A percentile compares a stretch with the other conserved stretches of the same genome.
Evolutionary conservation across 495 filamentous ascomycete genomes (phyloP).

Genomic region (Aspergillus sclerotioniger): DNA sequence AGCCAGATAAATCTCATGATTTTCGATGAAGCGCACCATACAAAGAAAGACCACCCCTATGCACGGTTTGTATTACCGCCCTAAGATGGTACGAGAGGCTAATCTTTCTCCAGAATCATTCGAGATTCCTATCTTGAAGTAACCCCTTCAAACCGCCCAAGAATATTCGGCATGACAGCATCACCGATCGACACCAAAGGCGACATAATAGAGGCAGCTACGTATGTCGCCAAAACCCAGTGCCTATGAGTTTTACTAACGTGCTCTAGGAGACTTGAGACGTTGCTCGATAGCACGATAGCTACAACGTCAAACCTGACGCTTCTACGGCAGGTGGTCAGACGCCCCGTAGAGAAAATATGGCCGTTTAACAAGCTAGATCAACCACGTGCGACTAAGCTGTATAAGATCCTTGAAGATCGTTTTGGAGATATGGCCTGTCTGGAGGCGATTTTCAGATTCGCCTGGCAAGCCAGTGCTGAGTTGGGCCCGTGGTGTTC

Average conservation of each 20-base stretch:
- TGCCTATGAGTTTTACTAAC: slow-evolving; percentile 10
- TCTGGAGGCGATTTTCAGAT: slow-evolving; percentile 59
- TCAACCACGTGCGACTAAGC: slow-evolving; percentile 57
- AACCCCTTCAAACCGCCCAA: slow-evolving; percentile 54
- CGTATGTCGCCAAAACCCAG: slow-evolving; percentile 30
- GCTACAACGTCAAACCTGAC: slow-evolving; percentile 71
- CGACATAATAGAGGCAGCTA: slow-evolving; percentile 66
- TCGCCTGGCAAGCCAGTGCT: slow-evolving; percentile 55
- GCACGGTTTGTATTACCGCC: slow-evolving; percentile 51
- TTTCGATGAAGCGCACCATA: slow-evolving; percentile 96
- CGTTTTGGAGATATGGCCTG: slow-evolving; percentile 55
- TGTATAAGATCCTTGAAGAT: slow-evolving; percentile 56
- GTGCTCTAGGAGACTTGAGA: slow-evolving; percentile 64
- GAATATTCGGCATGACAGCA: slow-evolving; percentile 95
- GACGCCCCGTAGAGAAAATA: slow-evolving; percentile 58
- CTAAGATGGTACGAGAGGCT: slow-evolving; percentile 9
- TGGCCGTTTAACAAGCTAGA: slow-evolving; percentile 55
- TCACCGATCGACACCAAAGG: slow-evolving; percentile 87
- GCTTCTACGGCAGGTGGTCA: slow-evolving; percentile 57
- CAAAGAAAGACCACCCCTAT: slow-evolving; percentile 92
- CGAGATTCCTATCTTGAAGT: slow-evolving; percentile 72
- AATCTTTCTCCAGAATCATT: slow-evolving; percentile 60
- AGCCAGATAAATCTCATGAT: slow-evolving; percentile 84
- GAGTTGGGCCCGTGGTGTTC: slow-evolving; percentile 84
- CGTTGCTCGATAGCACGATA: slow-evolving; percentile 74